Evolutionary conservation across 495 filamentous ascomycete genomes (phyloP), one percentile per base, ranked within the genome.

Genomic region (Jackrogersella minutella): DNA sequence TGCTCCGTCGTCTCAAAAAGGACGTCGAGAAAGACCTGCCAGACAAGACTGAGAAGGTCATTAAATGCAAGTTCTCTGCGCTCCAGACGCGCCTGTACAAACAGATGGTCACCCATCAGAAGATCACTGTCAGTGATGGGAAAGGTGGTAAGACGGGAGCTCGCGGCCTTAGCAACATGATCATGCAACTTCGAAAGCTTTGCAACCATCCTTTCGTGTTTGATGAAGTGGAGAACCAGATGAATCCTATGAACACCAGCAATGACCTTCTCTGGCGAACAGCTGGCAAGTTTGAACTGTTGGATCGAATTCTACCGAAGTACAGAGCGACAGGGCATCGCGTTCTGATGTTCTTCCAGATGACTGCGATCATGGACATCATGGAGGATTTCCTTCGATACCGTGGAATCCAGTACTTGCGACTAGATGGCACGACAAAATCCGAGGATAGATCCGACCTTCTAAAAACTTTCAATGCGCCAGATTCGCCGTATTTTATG

Each of bases 291-390:
- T 99, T 99, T 70, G 95, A 99, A 79, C 83, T 99, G 9, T 84
- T 99, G 13, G 96, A 99, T 77, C 84, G 95, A 28, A 83, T 99
- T 51, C 77, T 99, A 39, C 95, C 95, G 8, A 99, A 99, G 76
- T 97, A 98, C 79, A 87, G 90, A 63, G 85, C 81, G 0, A 91
- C 92, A 3, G 90, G 91, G 33, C 95, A 99, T 85, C 89, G 96
- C 69, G 93, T 97, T 49, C 77, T 99, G 73, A 98, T 99, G 90
- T 99, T 99, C 85, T 99, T 99, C 85, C 95, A 99, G 77, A 99
- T 99, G 95, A 99, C 95, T 1, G 92, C 96, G 37, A 99, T 99
- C 73, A 99, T 99, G 95, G 97, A 99, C 76, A 99, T 99, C 75
- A 98, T 99, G 96, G 95, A 99, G 70, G 95, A 99, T 77, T 99